Evolutionary conservation across 75 land plant genomes (phyloP), one percentile per base, ranked within the genome.

Genomic region (Pinus tabuliformis): DNA sequence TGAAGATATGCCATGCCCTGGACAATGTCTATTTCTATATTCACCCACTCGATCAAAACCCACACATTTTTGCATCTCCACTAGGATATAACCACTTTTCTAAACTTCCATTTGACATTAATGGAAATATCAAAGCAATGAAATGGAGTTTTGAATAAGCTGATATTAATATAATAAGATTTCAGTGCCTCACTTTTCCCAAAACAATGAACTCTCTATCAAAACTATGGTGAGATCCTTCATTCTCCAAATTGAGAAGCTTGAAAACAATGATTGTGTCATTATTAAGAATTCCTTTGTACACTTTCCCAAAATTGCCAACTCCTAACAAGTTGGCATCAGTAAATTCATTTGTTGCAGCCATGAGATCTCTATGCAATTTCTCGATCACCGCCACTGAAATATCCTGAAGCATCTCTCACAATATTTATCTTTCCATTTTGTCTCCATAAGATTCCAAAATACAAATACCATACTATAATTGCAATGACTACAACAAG

Each of bases 241-340:
- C 39, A 64, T 16, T 17, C 20, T 64, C 8, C 18, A 75, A 22
- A 26, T 82, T 70, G 3, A 78, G 74, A 24, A 82, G 80, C 58
- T 78, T 82, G 30, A 82, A 62, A 22, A 77, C 84, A 5, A 82
- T 52, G 49, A 52, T 65, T 56, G 21, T 58, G 36, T 49, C 63
- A 42, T 62, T 45, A 18, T 30, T 8, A 0, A 86, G 58, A 17
- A 60, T 45, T 22, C 80, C 89, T 65, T 79, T 84, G 73, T 79
- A 87, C 6, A 87, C 89, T 18, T 74, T 78, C 1, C 86, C 86
- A 77, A 81, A 87, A 62, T 82, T 64, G 16, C 89, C 89, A 3
- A 9, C 11, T 3, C 89, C 89, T 14, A 87, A 70, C 57, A 87
- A 62, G 21, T 81, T 84, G 17, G 71, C 63, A 28, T 77, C 56